These are phyloP conservation scores for Nicotiana otophora DNA, from an alignment of 257 asterid genomes.

Conservation along the genomic window DNA sequence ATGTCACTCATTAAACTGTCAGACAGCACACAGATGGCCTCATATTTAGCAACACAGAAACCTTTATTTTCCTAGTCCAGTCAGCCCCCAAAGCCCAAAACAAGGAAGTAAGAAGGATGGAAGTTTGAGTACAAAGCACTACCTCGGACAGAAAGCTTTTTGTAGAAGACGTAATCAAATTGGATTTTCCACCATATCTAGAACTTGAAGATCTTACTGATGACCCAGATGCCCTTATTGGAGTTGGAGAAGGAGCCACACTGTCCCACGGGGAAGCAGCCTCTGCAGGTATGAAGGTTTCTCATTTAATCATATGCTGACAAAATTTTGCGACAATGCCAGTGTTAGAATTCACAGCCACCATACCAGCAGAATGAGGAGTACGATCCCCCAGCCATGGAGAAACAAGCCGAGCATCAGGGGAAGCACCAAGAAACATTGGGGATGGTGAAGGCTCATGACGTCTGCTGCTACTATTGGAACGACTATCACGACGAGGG, in stretches of 20 bases:
- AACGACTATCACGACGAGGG: slow-evolving; percentile 58
- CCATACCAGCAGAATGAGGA: slow-evolving; percentile 52
- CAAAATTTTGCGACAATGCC: not conserved
- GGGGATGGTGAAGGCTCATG: slow-evolving; percentile 79
- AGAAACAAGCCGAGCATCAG: slow-evolving; percentile 91
- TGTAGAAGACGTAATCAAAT: slow-evolving; percentile 27
- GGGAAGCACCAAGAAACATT: slow-evolving; percentile 77
- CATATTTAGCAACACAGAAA: not conserved
- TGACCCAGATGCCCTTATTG: slow-evolving; percentile 89
- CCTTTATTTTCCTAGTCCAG: not conserved
- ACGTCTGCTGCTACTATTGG: slow-evolving; percentile 46
- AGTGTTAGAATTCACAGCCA: slow-evolving; percentile 5
- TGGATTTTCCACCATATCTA: slow-evolving; percentile 54
- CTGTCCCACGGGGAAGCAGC: slow-evolving; percentile 87
- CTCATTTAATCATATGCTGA: slow-evolving; percentile 17
- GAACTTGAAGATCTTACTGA: slow-evolving; percentile 63
- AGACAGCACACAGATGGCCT: not conserved
- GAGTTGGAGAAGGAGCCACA: slow-evolving; percentile 86
- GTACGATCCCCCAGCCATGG: slow-evolving; percentile 92
- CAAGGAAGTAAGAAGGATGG: slow-evolving; percentile 3
- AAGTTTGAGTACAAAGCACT: slow-evolving; percentile 3
- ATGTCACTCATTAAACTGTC: not conserved
- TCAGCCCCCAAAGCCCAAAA: not conserved
- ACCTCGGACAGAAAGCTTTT: slow-evolving; percentile 53
- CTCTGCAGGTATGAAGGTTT: slow-evolving; percentile 20